These are phyloP conservation scores for Raddia guianensis DNA, from an alignment of 176 grass and related monocot species.

Conservation along the genomic window DNA sequence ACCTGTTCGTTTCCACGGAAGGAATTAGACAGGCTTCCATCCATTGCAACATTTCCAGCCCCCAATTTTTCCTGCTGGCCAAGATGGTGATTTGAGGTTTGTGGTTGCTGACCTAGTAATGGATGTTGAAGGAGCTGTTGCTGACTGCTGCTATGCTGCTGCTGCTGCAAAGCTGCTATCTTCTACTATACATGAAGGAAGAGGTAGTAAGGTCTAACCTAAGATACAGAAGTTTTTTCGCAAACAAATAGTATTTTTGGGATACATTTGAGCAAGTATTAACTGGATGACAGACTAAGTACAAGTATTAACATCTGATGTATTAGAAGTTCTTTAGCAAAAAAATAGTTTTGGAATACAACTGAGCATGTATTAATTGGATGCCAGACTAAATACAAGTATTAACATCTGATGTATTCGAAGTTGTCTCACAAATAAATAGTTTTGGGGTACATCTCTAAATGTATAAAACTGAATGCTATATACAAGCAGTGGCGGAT, in stretches of 20 bases:
- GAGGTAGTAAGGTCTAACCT: conserved; percentile 21
- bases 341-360: neutral
- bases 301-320: neutral
- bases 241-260: conserved; percentile 21
- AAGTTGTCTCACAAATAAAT: neutral
- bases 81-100: conserved; percentile 66
- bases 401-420: neutral
- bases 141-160: conserved; percentile 63
- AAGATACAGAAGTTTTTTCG: conserved; percentile 5
- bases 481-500: too few relatives aligned
- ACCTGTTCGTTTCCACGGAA: conserved; percentile 78
- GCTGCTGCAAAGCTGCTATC: conserved; percentile 83
- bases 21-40: conserved; percentile 60
- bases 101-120: conserved; percentile 66
- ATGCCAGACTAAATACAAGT: conserved; percentile 5
- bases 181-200: conserved; percentile 70
- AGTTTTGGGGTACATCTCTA: neutral
- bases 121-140: conserved; percentile 72
- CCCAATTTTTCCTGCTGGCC: conserved; percentile 68
- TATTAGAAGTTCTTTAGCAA: too few relatives aligned
- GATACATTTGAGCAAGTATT: neutral
- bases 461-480: neutral
- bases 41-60: conserved; percentile 54
- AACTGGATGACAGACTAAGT: neutral
- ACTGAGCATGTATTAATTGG: conserved; percentile 1